These are phyloP conservation scores for Phytophthora podocarpi DNA, from an alignment of 352 stramenopile genomes.

Conservation along the genomic window DNA sequence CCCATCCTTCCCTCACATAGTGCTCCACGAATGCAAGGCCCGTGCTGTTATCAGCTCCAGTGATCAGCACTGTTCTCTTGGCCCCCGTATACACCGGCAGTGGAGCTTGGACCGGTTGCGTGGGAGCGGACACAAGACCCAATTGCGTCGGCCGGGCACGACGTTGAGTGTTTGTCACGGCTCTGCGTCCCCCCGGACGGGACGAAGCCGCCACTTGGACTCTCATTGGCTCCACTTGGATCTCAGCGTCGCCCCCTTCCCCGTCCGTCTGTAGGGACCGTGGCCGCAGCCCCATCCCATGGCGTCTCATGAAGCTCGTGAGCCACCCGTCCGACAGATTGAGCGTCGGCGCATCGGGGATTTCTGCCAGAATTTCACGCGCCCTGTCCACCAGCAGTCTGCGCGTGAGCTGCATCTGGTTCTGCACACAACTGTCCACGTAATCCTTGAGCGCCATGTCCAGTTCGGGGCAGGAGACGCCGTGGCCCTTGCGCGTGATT, in stretches of 20 bases:
- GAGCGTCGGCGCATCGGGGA: slow-evolving; percentile 25
- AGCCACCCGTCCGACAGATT: slow-evolving; percentile 39
- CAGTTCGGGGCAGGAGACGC: slow-evolving; percentile 29
- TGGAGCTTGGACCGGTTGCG: not conserved
- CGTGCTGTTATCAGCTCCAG: slow-evolving; percentile 41
- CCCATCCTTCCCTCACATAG: slow-evolving; percentile 45
- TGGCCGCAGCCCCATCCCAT: slow-evolving; percentile 27
- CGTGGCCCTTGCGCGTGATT: slow-evolving; percentile 34
- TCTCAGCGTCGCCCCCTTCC: slow-evolving; percentile 21
- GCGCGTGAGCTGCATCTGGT: slow-evolving; percentile 30
- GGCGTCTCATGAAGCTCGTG: slow-evolving; percentile 38
- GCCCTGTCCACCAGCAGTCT: slow-evolving; percentile 23
- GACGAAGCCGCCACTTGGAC: not conserved
- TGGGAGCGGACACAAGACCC: slow-evolving; percentile 14
- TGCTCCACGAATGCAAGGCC: slow-evolving; percentile 44
- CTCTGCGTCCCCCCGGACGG: slow-evolving; percentile 3
- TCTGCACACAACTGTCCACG: slow-evolving; percentile 20
- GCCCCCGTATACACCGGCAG: slow-evolving; percentile 25
- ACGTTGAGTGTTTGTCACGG: not conserved
- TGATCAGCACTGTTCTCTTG: slow-evolving; percentile 55
- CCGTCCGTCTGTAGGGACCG: slow-evolving; percentile 31
- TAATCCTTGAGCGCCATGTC: slow-evolving; percentile 25
- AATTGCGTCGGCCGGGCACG: slow-evolving; percentile 15
- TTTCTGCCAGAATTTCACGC: slow-evolving; percentile 26
- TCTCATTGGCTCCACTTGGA: slow-evolving; percentile 5